Base-by-base conservation (phyloP, 1,284 basidiomycete species). In the Rhodotorula sp. region DNA sequence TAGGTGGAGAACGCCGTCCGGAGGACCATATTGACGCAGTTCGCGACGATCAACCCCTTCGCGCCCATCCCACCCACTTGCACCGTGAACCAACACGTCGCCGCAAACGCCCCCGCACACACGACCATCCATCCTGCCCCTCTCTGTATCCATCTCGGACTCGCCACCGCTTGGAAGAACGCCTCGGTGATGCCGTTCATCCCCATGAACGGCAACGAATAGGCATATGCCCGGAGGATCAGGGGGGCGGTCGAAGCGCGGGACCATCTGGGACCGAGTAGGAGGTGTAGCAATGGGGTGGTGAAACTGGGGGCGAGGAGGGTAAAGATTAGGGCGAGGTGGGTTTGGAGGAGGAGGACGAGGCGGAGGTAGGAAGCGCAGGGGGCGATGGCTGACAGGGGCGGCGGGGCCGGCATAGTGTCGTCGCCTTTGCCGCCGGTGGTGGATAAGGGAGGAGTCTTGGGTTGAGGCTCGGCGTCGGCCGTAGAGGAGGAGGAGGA, bases 151-250 rank as follows among this genome's bases (percentile, higher is more conserved):
- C 91, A 89, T 3, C 80, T 76, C 0, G 87, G 83, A 3, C 84
- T 84, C 5, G 92, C 90, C 2, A 88, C 88, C 64, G 91, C 90
- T 3, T 90, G 87, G 75, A 94, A 85, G 81, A 95, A 95, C 0
- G 93, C 90, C 80, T 97, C 94, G 31, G 95, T 83, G 2, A 91
- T 86, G 5, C 94, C 94, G 79, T 97, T 97, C 75, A 92, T 82
- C 6, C 90, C 90, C 77, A 97, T 85, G 26, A 91, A 85, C 2
- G 94, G 95, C 72, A 97, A 89, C 78, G 93, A 95, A 83, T 87
- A 88, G 34, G 89, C 80, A 86, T 93, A 97, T 1, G 89, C 88
- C 34, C 83, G 81, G 5, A 97, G 85, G 47, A 95, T 89, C 10
- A 82, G 75, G 12, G 54, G 16, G 0, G 91, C 88, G 2, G 83